These are phyloP conservation scores for Funneliformis geosporum DNA, from an alignment of 192 early-diverging fungal species.

Conservation along the genomic window DNA sequence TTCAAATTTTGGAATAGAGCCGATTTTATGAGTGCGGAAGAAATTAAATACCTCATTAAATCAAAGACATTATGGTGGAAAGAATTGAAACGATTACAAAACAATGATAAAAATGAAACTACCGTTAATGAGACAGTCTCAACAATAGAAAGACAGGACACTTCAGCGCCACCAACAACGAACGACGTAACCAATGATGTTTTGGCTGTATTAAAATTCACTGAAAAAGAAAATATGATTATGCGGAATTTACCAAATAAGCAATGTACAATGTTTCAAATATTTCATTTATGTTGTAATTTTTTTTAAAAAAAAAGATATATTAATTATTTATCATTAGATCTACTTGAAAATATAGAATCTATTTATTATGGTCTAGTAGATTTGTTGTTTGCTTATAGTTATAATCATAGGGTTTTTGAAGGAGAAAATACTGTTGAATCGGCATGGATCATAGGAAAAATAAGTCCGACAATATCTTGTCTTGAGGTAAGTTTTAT, in stretches of 20 bases:
- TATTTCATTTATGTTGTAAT: too few relatives aligned
- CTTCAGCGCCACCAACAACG: too few relatives aligned
- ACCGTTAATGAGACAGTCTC: too few relatives aligned
- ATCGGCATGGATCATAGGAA: conserved; percentile 88
- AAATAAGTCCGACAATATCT: conserved; percentile 73
- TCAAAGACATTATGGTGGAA: conserved; percentile 71
- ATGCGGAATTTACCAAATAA: conserved; percentile 82
- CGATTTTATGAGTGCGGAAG: conserved; percentile 86
- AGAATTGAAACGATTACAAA: too few relatives aligned
- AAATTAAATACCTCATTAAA: conserved; percentile 73
- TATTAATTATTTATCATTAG: conserved; percentile 34
- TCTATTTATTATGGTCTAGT: conserved; percentile 83
- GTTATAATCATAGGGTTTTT: conserved; percentile 82
- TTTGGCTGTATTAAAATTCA: conserved; percentile 58
- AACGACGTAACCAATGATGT: too few relatives aligned
- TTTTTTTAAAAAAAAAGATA: not conserved
- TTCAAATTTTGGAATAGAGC: conserved; percentile 42
- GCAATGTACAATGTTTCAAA: conserved; percentile 57
- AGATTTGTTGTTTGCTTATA: conserved; percentile 90
- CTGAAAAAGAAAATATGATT: conserved; percentile 64
- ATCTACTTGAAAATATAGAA: conserved; percentile 65
- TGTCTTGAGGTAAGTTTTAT: conserved; percentile 66
- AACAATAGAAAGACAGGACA: too few relatives aligned
- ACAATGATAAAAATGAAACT: too few relatives aligned
- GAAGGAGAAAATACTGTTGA: conserved; percentile 87